Evolutionary conservation across 352 stramenopile species (phyloP).

Genomic region (Pilasporangium apinafurcum): DNA sequence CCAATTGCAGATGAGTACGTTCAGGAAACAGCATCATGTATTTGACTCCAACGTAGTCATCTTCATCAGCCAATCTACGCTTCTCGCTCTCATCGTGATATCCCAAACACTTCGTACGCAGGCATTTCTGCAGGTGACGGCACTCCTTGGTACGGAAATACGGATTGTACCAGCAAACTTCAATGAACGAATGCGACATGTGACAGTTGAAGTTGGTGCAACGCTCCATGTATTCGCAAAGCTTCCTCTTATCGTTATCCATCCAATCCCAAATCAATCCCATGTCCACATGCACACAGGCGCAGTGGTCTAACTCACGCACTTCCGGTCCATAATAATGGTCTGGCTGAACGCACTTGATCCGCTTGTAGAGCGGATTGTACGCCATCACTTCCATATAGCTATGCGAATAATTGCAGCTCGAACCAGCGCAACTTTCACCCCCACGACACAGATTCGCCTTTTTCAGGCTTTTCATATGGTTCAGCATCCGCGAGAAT

Average conservation of each 20-base stretch:
- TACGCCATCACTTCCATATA: constrained; percentile 48
- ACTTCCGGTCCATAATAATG: constrained; percentile 37
- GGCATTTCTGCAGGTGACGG: too few species aligned
- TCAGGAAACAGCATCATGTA: too few species aligned
- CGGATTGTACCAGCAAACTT: constrained; percentile 48
- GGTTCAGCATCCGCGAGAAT: constrained; percentile 46
- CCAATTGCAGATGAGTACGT: too few species aligned
- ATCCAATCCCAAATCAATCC: constrained; percentile 34
- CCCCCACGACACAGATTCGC: constrained; percentile 27
- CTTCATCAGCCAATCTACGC: too few species aligned
- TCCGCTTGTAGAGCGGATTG: constrained; percentile 43
- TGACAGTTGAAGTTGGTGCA: constrained; percentile 27
- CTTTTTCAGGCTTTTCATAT: constrained; percentile 36
- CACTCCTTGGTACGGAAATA: constrained; percentile 38
- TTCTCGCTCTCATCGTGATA: too few species aligned
- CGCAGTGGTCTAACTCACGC: constrained; percentile 31
- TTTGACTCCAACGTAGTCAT: too few species aligned
- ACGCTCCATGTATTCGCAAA: constrained; percentile 18
- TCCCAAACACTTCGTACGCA: too few species aligned
- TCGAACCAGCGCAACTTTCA: constrained; percentile 11
- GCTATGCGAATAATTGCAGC: constrained; percentile 28
- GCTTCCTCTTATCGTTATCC: constrained; percentile 16
- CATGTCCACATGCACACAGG: constrained; percentile 39
- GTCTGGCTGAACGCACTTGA: constrained; percentile 28
- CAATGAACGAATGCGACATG: constrained; percentile 36